Base-by-base conservation (phyloP, 2,329 filamentous ascomycete species). In the Beauveria sp. region DNA sequence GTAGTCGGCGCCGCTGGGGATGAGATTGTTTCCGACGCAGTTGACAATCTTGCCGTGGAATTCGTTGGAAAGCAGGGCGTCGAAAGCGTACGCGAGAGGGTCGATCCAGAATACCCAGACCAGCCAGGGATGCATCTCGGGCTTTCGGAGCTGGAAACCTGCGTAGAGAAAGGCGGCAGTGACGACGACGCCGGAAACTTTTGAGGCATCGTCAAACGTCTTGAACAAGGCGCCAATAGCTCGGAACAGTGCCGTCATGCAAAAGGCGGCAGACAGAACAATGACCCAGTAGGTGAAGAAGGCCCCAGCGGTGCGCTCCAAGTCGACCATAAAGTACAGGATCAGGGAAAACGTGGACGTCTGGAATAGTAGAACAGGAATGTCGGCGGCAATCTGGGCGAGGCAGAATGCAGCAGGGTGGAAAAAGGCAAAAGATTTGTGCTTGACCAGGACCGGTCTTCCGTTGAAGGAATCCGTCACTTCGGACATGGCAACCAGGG, bases 81-180 rank as follows among this genome's bases (percentile, higher is more conserved):
- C 85, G 61, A 90, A 91, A 0, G 79, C 85, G 62, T 90, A 91
- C 0, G 87, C 83, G 3, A 91, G 74, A 0, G 88, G 88, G 64
- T 88, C 80, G 24, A 87, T 80, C 82, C 84, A 86, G 63, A 80
- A 85, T 3, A 87, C 69, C 85, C 85, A 88, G 3, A 76, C 73
- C 26, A 88, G 80, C 83, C 84, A 87, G 0, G 80, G 79, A 46
- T 84, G 81, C 84, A 87, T 87, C 63, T 83, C 75, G 24, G 78
- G 78, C 26, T 84, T 83, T 5, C 78, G 79, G 61, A 88, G 87
- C 68, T 86, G 77, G 69, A 85, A 88, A 16, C 86, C 86, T 3
- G 79, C 84, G 69, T 88, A 89, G 46, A 87, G 80, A 58, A 87
- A 72, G 10, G 81, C 70, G 0, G 80, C 79, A 37, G 76, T 75